Evolutionary conservation across 2,329 filamentous ascomycete genomes (phyloP), one percentile per base, ranked within the genome.

Genomic region (Ophiostoma pallidulum): DNA sequence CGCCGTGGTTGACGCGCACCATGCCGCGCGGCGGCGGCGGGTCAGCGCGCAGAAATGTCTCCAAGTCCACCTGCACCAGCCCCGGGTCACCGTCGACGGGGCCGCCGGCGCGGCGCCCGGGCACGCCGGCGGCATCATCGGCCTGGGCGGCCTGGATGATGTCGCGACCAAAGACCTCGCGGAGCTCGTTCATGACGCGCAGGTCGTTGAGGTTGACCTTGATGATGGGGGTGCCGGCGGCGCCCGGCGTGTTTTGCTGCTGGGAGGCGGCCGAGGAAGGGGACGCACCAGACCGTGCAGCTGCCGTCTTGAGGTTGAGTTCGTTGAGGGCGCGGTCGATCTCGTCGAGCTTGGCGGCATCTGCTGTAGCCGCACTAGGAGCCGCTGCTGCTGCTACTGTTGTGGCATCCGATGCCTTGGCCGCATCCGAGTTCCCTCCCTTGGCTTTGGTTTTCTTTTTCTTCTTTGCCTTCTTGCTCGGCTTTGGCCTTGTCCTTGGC

Each of bases 161-260:
- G 47, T 71, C 78, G 54, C 67, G 69, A 7, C 72, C 77, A 62
- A 74, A 80, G 3, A 80, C 63, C 26, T 67, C 69, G 43, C 74
- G 83, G 88, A 98, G 96, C 68, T 98, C 92, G 59, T 95, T 94
- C 31, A 83, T 73, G 8, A 86, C 86, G 60, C 91, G 90, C 10
- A 98, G 75, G 56, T 89, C 79, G 55, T 85, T 77, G 1, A 82
- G 77, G 56, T 75, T 74, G 57, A 77, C 69, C 26, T 66, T 62
- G 2, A 79, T 62, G 7, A 77, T 64, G n/a, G n/a, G n/a, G n/a
- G n/a, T n/a, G n/a, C n/a, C n/a, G n/a, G n/a, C n/a, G 49, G 22
- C 10, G 47, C 47, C 1, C 33, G 12, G 33, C 14, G 57, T 39
- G 8, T 37, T 47, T 8, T 51, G 49, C 8, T 39, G 29, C 10